Evolutionary conservation across 2,329 filamentous ascomycete species (phyloP).

Genomic region (Sporothrix protearum): DNA sequence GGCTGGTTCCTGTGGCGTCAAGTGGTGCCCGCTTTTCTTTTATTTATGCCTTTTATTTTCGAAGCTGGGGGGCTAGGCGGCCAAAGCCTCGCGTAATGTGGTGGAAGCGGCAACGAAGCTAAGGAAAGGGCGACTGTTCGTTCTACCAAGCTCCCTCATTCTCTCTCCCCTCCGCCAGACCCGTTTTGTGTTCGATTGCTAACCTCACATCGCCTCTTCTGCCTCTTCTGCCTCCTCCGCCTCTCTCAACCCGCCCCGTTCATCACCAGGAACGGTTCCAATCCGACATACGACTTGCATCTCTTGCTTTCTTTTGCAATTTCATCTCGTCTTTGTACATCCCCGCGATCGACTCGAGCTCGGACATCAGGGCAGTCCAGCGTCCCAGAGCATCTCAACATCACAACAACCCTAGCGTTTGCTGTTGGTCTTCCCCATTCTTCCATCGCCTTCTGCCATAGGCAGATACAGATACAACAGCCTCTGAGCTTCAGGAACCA

Average conservation of each 20-base stretch:
- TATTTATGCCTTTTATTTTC: neutral
- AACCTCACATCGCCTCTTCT: conserved; percentile 8
- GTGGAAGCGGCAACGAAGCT: conserved; percentile 28
- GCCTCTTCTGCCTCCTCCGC: too few species aligned
- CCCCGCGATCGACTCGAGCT: neutral
- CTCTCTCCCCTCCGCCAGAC: conserved; percentile 17
- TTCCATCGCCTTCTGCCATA: conserved; percentile 20
- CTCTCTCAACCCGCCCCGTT: neutral
- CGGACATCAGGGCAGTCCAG: neutral
- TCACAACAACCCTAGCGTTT: conserved; percentile 7
- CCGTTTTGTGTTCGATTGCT: conserved; percentile 12
- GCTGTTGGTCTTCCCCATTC: neutral
- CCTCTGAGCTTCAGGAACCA: neutral
- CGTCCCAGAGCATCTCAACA: neutral
- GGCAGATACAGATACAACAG: neutral
- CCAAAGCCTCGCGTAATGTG: conserved; percentile 39
- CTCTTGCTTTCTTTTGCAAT: neutral
- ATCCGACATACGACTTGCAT: neutral
- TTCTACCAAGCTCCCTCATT: conserved; percentile 28
- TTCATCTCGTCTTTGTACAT: neutral
- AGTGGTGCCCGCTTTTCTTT: neutral
- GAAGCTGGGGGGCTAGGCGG: conserved; percentile 33
- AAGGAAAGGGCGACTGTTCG: conserved; percentile 19
- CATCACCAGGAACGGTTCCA: neutral
- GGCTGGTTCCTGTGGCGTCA: conserved; percentile 21